Evolutionary conservation across 495 filamentous ascomycete genomes (phyloP).

Genomic region (Lichenothelia convexa): DNA sequence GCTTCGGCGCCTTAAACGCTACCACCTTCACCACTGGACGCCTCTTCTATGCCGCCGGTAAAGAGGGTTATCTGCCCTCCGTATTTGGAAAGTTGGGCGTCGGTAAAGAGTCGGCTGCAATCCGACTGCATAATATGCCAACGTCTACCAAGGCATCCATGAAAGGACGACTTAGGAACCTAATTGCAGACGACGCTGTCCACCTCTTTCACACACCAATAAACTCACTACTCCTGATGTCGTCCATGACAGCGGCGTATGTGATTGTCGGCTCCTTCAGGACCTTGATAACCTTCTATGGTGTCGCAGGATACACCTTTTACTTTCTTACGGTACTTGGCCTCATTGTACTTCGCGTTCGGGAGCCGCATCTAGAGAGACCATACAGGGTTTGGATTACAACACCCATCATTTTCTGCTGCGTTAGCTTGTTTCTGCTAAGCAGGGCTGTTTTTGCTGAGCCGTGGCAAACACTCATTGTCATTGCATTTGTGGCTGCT

Average conservation of each 20-base stretch:
- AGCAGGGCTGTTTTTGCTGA: constrained; percentile 73
- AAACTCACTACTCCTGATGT: constrained; percentile 72
- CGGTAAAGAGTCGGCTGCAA: constrained; percentile 10
- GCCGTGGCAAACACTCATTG: constrained; percentile 74
- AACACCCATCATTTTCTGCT: constrained; percentile 95
- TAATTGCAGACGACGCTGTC: constrained; percentile 20
- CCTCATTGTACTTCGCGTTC: constrained; percentile 75
- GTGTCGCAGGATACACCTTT: constrained; percentile 88
- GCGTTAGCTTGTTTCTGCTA: constrained; percentile 82
- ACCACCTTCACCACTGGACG: constrained; percentile 87
- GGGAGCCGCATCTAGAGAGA: constrained; percentile 69
- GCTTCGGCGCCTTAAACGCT: constrained; percentile 76
- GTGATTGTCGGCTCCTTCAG: constrained; percentile 75
- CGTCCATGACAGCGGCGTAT: constrained; percentile 50
- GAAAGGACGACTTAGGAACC: constrained; percentile 9
- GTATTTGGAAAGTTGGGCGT: constrained; percentile 73
- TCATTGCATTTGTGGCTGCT: constrained; percentile 62
- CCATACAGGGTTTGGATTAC: constrained; percentile 93
- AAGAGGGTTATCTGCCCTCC: constrained; percentile 81
- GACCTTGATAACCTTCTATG: constrained; percentile 88
- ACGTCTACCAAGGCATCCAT: background rate
- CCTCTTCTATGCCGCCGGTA: constrained; percentile 83
- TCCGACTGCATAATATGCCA: constrained; percentile 12
- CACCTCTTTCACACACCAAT: constrained; percentile 65
- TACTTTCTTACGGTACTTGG: constrained; percentile 94